These are phyloP conservation scores for Gastrolobium villosum DNA, from an alignment of 306 rosid species.

Conservation along the genomic window DNA sequence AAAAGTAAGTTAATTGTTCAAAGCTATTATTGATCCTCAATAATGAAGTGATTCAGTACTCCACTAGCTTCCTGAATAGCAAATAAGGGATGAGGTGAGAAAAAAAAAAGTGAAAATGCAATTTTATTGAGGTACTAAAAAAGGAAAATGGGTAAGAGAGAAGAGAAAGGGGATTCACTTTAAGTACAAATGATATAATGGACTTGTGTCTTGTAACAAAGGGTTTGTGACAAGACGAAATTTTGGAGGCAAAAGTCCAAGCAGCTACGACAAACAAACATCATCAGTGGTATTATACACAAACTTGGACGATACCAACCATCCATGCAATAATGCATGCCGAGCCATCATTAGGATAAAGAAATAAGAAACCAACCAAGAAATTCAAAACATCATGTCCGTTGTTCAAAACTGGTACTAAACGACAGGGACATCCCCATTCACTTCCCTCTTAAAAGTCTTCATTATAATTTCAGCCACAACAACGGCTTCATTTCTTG, in stretches of 20 bases:
- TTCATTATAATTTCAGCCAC: constrained; percentile 14
- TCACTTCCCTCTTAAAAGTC: constrained; percentile 31
- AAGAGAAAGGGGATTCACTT: constrained; percentile 1
- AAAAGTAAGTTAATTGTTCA: background rate
- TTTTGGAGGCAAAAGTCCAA: constrained; percentile 28
- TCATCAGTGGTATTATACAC: constrained; percentile 36
- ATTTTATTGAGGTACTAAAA: background rate
- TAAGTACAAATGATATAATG: constrained; percentile 20
- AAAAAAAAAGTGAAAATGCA: background rate
- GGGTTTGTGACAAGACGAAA: background rate
- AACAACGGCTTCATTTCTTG: constrained; percentile 41
- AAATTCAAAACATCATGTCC: constrained; percentile 40
- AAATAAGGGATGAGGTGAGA: background rate
- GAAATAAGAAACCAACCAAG: constrained; percentile 39
- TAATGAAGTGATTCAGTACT: background rate
- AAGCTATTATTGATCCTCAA: constrained; percentile 1
- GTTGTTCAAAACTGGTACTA: constrained; percentile 22
- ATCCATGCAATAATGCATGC: constrained; percentile 46
- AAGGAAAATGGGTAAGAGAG: background rate
- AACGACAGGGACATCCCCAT: constrained; percentile 35
- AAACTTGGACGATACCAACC: background rate
- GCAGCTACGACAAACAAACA: constrained; percentile 37
- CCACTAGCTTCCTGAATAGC: background rate
- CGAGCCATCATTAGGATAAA: constrained; percentile 40
- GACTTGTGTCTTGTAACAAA: constrained; percentile 5